Evolutionary conservation across 2,329 filamentous ascomycete genomes (phyloP), one percentile per base, ranked within the genome.

Genomic region (Microdochium bolleyi): DNA sequence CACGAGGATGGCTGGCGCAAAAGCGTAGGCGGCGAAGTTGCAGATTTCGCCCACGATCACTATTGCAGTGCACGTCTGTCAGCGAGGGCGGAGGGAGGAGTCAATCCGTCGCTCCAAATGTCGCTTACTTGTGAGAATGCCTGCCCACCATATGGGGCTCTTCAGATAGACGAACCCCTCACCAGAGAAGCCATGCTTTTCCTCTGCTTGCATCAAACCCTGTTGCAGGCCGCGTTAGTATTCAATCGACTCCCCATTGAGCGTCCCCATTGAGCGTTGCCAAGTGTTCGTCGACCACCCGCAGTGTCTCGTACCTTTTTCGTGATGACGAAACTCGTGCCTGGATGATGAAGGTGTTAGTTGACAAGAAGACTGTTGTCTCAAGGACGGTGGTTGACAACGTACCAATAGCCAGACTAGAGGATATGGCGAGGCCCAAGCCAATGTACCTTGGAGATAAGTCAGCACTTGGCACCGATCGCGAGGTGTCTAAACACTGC

Each of bases 21-120:
- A 99, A 8, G 94, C 94, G 68, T 99, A 99, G 56, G 94, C 94
- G 50, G 92, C 92, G 68, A 99, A 99, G 71, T 99, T 99, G 73
- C 91, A 95, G 54, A 96, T 76, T 73, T 99, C 94, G 65, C 94
- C 94, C 48, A 95, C 73, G 55, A 91, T 88, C 82, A 99, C 90
- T 95, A 63, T 52, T 52, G 14, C 34, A 53, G 52, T 63, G 52
- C 62, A 16, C 24, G 24, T 21, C 3, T 27, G 48, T 49, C 21
- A 14, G 5, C 50, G 51, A 50, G n/a, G 41, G 38, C 24, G 49
- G 52, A n/a, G 21, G 48, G 51, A 55, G 55, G 64, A 57, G 21
- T 11, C 19, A 24, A 22, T 30, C 11, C 27, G 27, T 5, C 27
- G 5, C 5, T 5, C 27, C 27, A 30, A 5, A 11, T 11, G 11